These are phyloP conservation scores for Leccinum longicurvipes DNA, from an alignment of 768 basidiomycete genomes.

Conservation along the genomic window DNA sequence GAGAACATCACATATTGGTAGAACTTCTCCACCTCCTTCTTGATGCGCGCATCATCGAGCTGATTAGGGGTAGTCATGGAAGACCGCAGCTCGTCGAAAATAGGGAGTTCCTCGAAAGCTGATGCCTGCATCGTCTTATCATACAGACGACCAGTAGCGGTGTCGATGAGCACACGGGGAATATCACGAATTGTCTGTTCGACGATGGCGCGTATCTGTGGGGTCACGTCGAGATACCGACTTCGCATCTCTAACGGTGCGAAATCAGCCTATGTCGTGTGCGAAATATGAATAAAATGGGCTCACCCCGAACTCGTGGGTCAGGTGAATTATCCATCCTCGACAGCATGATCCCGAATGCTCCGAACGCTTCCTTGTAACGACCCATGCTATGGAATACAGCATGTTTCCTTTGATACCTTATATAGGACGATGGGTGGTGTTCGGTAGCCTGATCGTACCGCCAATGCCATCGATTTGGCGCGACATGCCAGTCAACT, in stretches of 20 bases:
- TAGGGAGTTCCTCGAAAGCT: not conserved
- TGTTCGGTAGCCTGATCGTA: too few species aligned
- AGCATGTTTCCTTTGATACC: not conserved
- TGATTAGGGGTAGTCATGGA: not conserved
- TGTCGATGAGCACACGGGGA: not conserved
- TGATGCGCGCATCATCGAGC: not conserved
- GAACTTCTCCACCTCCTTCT: not conserved
- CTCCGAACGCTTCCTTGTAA: not conserved
- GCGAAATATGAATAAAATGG: not conserved
- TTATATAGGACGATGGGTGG: too few species aligned
- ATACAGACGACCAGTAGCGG: not conserved
- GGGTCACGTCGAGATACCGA: not conserved
- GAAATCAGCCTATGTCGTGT: not conserved
- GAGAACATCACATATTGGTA: not conserved
- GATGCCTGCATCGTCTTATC: not conserved
- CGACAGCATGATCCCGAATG: not conserved
- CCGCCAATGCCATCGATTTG: too few species aligned
- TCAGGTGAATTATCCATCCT: not conserved
- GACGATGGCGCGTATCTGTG: rapidly evolving
- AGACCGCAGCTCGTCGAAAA: not conserved
- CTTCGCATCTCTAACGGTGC: not conserved
- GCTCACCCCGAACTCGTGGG: not conserved
- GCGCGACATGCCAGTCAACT: too few species aligned
- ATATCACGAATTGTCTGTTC: not conserved
- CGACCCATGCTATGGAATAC: not conserved